Evolutionary conservation across 306 rosid species (phyloP), one percentile per base, ranked within the genome.

Genomic region (Biancaea sappan): DNA sequence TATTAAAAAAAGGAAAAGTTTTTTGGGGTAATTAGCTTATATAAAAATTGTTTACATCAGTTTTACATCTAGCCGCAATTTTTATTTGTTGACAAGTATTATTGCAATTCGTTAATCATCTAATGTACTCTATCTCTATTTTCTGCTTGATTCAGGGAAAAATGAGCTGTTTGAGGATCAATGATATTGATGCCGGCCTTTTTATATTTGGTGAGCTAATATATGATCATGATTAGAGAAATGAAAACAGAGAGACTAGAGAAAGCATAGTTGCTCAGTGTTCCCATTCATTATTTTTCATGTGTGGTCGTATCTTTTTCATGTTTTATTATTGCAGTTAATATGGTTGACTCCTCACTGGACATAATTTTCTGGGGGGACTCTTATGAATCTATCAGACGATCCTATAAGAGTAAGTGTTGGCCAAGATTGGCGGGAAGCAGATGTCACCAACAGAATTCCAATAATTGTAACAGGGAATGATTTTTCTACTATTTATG

Each of bases 81-180:
- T 44, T 21, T 24, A 24, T 29, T n/a, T 28, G 31, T 53, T 25
- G 41, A 56, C 66, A 12, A 63, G 38, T 46, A 26, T 31, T 47
- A 6, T 51, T 68, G 21, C 69, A 46, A 21, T 74, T 64, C 50
- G 38, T 79, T 72, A 43, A 40, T 77, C 66, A 62, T 43, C 78
- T 80, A 44, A 73, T 28, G 19, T 28, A 66, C n/a, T 74, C 62
- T 74, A 62, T 52, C 76, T 66, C 51, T 57, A 31, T 74, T 72
- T 81, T 73, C 75, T 69, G 28, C 64, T 69, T 70, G 69, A 43
- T 71, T 24, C 88, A 94, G 98, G 98, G 97, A 1, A 91, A 94
- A 83, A 77, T 91, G 97, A 94, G 98, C 86, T 94, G 98, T 77
- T 86, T 94, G 89, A 89, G 91, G 98, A 84, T 94, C 80, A 94